A percentile compares a stretch with the other conserved stretches of the same genome.
Conservation (phyloP, 768 basidiomycete species). For the Phylloporus rhodoxanthus region DNA sequence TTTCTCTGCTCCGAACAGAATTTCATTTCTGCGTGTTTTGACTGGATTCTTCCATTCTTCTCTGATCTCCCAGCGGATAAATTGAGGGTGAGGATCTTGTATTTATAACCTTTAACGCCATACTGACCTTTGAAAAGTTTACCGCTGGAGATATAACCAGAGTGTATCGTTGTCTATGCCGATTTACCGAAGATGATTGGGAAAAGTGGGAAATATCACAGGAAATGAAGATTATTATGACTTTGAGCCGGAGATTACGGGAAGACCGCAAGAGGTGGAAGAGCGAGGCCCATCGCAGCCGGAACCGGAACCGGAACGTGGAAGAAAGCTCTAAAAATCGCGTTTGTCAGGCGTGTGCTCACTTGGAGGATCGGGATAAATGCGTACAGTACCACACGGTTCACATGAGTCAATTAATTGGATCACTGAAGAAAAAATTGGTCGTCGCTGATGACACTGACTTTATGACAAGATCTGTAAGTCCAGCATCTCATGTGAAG, state of each 20-base stretch:
- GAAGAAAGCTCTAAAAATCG: background rate
- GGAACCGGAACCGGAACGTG: background rate
- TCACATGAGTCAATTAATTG: too few relatives aligned
- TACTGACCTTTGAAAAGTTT: background rate
- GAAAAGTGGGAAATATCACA: background rate
- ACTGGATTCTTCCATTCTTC: background rate
- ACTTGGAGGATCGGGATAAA: background rate
- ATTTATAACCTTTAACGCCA: background rate
- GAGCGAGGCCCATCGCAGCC: background rate
- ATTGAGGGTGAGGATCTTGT: accelerated
- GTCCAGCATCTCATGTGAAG: background rate
- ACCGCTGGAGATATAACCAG: background rate
- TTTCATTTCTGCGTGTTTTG: background rate
- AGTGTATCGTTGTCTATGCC: background rate
- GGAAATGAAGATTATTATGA: background rate
- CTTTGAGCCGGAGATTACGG: background rate
- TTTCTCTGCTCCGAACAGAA: constrained; percentile 5
- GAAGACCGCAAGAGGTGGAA: background rate
- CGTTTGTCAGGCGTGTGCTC: background rate
- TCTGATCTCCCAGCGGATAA: too few relatives aligned
- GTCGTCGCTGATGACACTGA: too few relatives aligned
- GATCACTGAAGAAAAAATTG: too few relatives aligned
- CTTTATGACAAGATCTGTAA: too few relatives aligned
- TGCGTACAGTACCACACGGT: background rate
- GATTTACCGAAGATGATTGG: background rate